Conservation (phyloP, 768 basidiomycete genomes). For the Suillus occidentalis region DNA sequence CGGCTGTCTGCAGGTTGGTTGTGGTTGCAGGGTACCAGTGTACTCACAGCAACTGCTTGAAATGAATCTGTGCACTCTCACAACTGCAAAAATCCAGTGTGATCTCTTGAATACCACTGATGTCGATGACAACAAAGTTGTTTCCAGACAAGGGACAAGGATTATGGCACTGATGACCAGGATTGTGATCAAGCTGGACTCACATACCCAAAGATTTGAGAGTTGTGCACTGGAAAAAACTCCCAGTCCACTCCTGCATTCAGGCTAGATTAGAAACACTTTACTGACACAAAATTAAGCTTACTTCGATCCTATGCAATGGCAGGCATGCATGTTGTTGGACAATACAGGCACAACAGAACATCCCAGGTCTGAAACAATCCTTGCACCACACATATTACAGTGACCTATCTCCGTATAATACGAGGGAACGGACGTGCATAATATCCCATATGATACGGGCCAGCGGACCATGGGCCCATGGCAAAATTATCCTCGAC, state of each 20-base stretch:
- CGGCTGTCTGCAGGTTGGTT: slow-evolving; percentile 28
- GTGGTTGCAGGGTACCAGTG: slow-evolving; percentile 33
- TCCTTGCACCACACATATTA: slow-evolving; percentile 15
- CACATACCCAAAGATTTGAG: slow-evolving; percentile 18
- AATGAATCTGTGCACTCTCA: slow-evolving; percentile 7
- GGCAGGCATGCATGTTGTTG: slow-evolving; percentile 11
- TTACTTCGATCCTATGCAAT: slow-evolving; percentile 18
- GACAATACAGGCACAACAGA: slow-evolving; percentile 9
- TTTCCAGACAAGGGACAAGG: not conserved
- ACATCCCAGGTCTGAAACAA: slow-evolving; percentile 11
- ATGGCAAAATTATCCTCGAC: too few relatives aligned
- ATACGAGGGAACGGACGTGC: too few relatives aligned
- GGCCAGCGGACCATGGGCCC: too few relatives aligned
- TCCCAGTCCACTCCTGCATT: slow-evolving; percentile 20
- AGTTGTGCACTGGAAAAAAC: slow-evolving; percentile 11
- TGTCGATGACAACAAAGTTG: slow-evolving; percentile 17
- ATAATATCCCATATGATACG: too few relatives aligned
- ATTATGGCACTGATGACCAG: slow-evolving; percentile 9
- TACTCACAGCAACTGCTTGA: slow-evolving; percentile 32
- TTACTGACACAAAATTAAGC: not conserved
- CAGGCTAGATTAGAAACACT: not conserved
- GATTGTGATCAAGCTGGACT: slow-evolving; percentile 23
- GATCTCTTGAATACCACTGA: slow-evolving; percentile 20
- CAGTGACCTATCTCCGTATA: too few relatives aligned
- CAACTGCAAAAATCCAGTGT: slow-evolving; percentile 23